Base-by-base conservation (phyloP, 805 yeast genomes). In the Ogataea paraovalis region DNA sequence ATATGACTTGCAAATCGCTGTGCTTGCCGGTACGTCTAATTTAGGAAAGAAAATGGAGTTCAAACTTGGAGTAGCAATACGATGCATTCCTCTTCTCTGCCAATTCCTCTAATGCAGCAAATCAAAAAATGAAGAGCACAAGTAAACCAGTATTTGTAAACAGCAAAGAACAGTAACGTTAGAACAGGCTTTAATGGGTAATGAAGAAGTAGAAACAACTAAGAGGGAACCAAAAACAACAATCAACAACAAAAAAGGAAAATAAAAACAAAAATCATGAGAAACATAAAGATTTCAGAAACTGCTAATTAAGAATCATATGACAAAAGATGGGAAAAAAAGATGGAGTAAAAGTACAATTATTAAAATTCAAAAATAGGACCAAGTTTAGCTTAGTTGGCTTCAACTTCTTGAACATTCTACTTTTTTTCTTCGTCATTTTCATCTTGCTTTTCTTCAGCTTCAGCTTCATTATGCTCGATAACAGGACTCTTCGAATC, bases 401-500 rank as follows among this genome's bases (percentile, higher is more conserved):
- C 27, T 18, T 36, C 19, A 6, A 23, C 23, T 38, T 44, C 38
- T 19, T n/a, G n/a, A n/a, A n/a, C n/a, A n/a, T n/a, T n/a, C n/a
- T n/a, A n/a, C n/a, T 27, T 18, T 39, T 16, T 16, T 13, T 30
- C 37, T 44, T 30, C 40, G 43, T 49, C 33, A 9, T 50, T 40
- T 48, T 42, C 47, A 46, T 46, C 46, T 40, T 30, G 43, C 40
- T 49, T 45, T 32, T 14, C 33, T 23, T 22, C 36, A 25, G 3
- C 44, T 34, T 10, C 38, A 7, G 7, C 28, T 20, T 34, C 22
- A 19, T 10, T 14, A n/a, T 44, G 42, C 18, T 30, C n/a, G 20
- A 52, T 45, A n/a, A 16, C 46, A 25, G 60, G 60, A 36, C 53
- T 48, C 28, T 22, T 46, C 2, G 42, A 23, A 49, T 78, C 81